Evolutionary conservation across 176 grass and related monocot species (phyloP), one percentile per base, ranked within the genome.

Genomic region (Tillandsia leiboldiana): DNA sequence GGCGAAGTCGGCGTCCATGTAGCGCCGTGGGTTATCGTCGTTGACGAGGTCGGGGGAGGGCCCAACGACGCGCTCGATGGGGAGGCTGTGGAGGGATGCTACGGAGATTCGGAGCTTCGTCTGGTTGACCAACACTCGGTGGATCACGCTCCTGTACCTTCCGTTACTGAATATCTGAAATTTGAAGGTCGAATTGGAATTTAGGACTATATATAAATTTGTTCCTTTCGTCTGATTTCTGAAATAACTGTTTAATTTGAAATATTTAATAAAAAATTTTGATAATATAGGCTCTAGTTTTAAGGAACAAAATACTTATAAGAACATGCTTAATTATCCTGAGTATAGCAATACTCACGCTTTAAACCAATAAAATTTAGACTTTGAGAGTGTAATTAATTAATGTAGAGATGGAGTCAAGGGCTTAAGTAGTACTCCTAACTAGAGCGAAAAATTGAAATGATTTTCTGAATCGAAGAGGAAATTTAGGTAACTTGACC

Each of bases 141-240:
- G 93, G 23, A 96, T 63, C 63, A 89, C 84, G 86, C 93, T 96
- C 81, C 72, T 87, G 77, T 96, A 96, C 67, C 71, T 65, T 1
- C 93, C 93, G 15, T 96, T 96, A 77, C 88, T 96, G 63, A 81
- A 92, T 57, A 96, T 96, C 93, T 96, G 79, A 51, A 22, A 56
- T 0, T 20, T n/a, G 1, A 61, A 61, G 22, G 3, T 22, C 14
- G 8, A 9, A 59, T 18, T 18, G 14, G 1, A n/a, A 61, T 61
- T 23, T 18, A 18, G 15, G n/a, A 42, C 33, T 0, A 42, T 42
- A 5, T 0, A 42, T 42, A 5, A 42, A 42, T 42, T 42, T 42
- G 33, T 6, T 42, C 33, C 0, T 42, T 42, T 42, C 5, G 0
- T 6, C 33, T 5, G 33, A 7, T 7, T 42, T 42, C 33, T 42